Percentiles rank a stretch among this genome's conserved stretches.
These are phyloP conservation scores for Solanum chiquidenum DNA, from an alignment of 257 asterid genomes.

Conservation along the genomic window DNA sequence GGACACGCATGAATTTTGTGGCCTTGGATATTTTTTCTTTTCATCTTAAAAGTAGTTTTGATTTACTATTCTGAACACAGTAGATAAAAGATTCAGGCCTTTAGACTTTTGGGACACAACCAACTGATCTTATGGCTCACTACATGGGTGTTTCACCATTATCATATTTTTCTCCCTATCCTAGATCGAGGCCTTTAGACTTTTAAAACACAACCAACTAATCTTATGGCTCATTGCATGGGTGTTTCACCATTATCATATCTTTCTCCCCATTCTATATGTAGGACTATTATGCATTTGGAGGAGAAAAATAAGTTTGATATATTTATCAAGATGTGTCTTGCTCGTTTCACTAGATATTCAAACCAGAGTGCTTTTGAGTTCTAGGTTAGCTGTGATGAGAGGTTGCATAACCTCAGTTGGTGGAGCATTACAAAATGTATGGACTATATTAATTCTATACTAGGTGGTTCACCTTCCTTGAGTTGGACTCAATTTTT, in stretches of 20 bases:
- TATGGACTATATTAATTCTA: not conserved
- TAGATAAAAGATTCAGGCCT: not conserved
- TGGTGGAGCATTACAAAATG: too few relatives aligned
- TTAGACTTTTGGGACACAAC: not conserved
- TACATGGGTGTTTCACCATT: not conserved
- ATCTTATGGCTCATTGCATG: not conserved
- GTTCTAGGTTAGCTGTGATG: not conserved
- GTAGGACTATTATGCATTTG: not conserved
- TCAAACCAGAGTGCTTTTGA: not conserved
- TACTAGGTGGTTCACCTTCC: too few relatives aligned
- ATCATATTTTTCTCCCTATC: not conserved
- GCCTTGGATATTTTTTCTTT: not conserved
- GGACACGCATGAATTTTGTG: not conserved
- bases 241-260: not conserved
- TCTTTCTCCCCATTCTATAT: not conserved
- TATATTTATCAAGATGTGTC: not conserved
- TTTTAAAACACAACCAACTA: not conserved
- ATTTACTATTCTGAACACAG: not conserved
- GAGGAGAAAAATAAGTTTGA: not conserved
- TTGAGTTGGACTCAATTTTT: not conserved
- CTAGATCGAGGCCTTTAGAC: not conserved
- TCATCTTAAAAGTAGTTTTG: too few relatives aligned
- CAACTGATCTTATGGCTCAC: not conserved
- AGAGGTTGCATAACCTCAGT: not conserved
- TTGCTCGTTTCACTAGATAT: not conserved